Evolutionary conservation across 2,329 filamentous ascomycete genomes (phyloP).

Genomic region (Diaporthe helianthi): DNA sequence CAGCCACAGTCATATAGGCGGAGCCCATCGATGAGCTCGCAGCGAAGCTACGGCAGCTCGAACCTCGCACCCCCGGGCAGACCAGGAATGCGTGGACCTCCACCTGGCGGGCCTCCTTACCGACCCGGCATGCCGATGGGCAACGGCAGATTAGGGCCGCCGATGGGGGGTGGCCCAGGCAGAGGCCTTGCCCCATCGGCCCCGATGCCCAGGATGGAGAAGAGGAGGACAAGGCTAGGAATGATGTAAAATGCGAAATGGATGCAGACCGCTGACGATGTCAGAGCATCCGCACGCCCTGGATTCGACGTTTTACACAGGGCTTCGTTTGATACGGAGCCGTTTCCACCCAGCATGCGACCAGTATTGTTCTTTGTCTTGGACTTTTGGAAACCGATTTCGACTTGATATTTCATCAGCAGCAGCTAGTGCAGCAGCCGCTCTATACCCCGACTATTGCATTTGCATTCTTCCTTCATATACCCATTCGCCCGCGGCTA

Average conservation of each 20-base stretch:
- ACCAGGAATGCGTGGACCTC: conserved; percentile 34
- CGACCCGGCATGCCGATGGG: conserved; percentile 34
- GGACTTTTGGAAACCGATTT: conserved; percentile 23
- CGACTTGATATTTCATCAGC: conserved; percentile 16
- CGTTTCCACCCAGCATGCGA: conserved; percentile 2
- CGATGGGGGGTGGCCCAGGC: conserved; percentile 45
- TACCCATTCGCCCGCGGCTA: conserved; percentile 13
- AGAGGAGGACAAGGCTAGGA: conserved; percentile 66
- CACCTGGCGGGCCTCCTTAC: conserved; percentile 30
- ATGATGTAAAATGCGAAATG: conserved; percentile 55
- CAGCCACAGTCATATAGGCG: conserved; percentile 35
- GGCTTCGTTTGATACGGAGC: conserved; percentile 3
- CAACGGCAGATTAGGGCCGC: conserved; percentile 32
- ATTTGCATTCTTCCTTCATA: conserved; percentile 17
- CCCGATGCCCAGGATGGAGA: conserved; percentile 62
- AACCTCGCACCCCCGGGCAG: conserved; percentile 34
- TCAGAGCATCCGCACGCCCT: background rate
- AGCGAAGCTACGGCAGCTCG: conserved; percentile 34
- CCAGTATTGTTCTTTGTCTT: background rate
- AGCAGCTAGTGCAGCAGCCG: conserved; percentile 23
- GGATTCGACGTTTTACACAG: conserved; percentile 7
- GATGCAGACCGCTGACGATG: background rate
- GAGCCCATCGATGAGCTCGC: conserved; percentile 31
- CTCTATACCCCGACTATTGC: conserved; percentile 23
- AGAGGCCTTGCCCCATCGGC: conserved; percentile 41